A percentile compares a stretch with the other conserved stretches of the same genome.
These are phyloP conservation scores for Aspergillus ostianus DNA, from an alignment of 495 filamentous ascomycete genomes.

Conservation along the genomic window DNA sequence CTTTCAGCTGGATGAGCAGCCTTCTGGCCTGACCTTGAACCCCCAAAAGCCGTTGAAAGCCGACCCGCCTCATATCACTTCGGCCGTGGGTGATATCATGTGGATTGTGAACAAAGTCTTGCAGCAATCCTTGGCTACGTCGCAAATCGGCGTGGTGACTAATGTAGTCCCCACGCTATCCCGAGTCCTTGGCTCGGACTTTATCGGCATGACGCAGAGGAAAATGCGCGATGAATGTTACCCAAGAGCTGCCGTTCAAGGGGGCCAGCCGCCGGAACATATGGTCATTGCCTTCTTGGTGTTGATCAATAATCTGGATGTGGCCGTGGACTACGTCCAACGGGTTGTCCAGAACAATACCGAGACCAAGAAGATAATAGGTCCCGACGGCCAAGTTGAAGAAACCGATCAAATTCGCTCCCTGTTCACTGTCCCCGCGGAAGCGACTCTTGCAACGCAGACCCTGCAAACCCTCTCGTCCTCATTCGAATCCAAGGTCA, in stretches of 20 bases:
- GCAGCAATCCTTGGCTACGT: conserved; percentile 79
- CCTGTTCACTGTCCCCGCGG: conserved; percentile 75
- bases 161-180: conserved; percentile 77
- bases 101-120: conserved; percentile 95
- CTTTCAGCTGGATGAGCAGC: conserved; percentile 97
- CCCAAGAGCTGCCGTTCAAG: conserved; percentile 70
- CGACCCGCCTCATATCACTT: conserved; percentile 88
- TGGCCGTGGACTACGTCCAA: conserved; percentile 81
- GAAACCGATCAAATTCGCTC: conserved; percentile 47
- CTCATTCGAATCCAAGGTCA: conserved; percentile 71
- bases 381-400: conserved; percentile 21
- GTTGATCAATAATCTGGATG: conserved; percentile 91
- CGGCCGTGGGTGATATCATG: conserved; percentile 97
- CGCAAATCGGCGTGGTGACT: conserved; percentile 69
- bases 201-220: conserved; percentile 93
- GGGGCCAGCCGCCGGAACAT: conserved; percentile 77
- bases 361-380: conserved; percentile 34
- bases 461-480: conserved; percentile 66
- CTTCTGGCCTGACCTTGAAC: conserved; percentile 72
- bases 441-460: conserved; percentile 63
- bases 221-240: conserved; percentile 97
- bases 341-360: conserved; percentile 76
- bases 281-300: conserved; percentile 83
- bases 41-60: conserved; percentile 61
- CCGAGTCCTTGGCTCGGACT: conserved; percentile 86